Percentiles rank a stretch among this genome's conserved stretches.
These are phyloP conservation scores for Russula brevipes DNA, from an alignment of 768 basidiomycete species.

Conservation along the genomic window DNA sequence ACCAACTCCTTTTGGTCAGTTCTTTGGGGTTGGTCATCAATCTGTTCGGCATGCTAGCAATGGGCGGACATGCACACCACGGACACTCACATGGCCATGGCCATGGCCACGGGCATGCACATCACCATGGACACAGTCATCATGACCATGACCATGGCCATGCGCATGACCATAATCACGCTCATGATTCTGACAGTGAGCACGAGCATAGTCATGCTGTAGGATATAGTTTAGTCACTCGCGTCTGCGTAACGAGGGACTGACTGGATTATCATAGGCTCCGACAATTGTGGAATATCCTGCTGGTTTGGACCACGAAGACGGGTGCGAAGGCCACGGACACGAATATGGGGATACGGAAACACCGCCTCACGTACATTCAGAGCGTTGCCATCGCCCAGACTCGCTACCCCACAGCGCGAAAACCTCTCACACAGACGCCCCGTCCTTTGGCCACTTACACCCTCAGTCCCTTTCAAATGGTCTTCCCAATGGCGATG, in stretches of 20 bases:
- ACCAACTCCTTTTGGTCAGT: conserved; percentile 85
- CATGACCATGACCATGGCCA: conserved; percentile 23
- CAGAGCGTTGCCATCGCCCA: conserved; percentile 9
- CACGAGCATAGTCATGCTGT: background rate
- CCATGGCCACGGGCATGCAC: conserved; percentile 23
- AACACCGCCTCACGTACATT: conserved; percentile 22
- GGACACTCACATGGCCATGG: conserved; percentile 47
- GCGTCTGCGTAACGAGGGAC: background rate
- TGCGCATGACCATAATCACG: conserved; percentile 25
- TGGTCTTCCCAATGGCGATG: conserved; percentile 16
- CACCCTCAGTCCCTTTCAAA: conserved; percentile 32
- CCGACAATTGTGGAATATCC: conserved; percentile 16
- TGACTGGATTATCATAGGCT: conserved; percentile 12
- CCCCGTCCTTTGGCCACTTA: conserved; percentile 8
- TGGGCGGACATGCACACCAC: conserved; percentile 91
- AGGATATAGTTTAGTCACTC: background rate
- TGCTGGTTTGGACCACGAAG: conserved; percentile 7
- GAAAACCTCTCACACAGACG: background rate
- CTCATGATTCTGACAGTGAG: background rate
- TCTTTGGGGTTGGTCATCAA: conserved; percentile 88
- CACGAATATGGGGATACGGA: conserved; percentile 29
- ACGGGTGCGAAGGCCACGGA: conserved; percentile 26
- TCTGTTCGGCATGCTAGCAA: conserved; percentile 97
- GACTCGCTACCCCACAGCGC: conserved; percentile 25
- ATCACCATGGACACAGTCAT: conserved; percentile 27